phyloP scores from a whole-genome alignment of 2,329 filamentous ascomycete genomes.

The Pestalotiopsis sp. region DNA sequence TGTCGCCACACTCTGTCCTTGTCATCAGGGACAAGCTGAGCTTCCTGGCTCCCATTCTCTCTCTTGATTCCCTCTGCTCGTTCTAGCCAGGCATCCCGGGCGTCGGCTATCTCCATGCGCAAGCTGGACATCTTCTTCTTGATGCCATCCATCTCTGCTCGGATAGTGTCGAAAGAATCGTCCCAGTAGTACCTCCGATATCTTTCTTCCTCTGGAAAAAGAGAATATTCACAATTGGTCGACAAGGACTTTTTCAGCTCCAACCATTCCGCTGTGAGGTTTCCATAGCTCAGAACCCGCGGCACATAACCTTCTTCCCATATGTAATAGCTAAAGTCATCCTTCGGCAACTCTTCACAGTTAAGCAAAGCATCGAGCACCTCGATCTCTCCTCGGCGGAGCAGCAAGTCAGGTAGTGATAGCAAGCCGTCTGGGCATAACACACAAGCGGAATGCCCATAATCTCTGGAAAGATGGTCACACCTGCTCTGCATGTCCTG shows the following conservation, averaged over 20 bases:
- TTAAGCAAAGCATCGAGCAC: neutral
- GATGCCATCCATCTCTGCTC: neutral
- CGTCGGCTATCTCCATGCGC: neutral
- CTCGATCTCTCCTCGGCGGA: neutral
- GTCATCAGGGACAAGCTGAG: too few species aligned
- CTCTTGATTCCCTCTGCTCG: neutral
- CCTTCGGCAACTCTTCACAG: neutral
- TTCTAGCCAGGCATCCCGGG: neutral
- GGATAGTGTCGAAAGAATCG: too few species aligned
- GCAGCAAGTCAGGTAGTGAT: neutral
- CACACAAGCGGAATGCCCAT: neutral
- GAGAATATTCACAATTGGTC: too few species aligned
- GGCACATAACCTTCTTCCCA: neutral
- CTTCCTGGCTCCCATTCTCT: too few species aligned
- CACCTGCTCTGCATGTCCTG: neutral
- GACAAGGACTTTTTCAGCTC: neutral
- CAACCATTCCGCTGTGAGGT: neutral
- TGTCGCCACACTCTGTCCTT: too few species aligned
- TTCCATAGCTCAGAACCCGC: neutral
- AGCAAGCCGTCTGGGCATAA: neutral
- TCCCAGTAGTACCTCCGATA: too few species aligned
- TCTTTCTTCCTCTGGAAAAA: too few species aligned
- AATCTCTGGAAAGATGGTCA: neutral
- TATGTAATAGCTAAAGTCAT: neutral
- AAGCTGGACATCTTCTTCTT: neutral